phyloP scores from a whole-genome alignment of 2,329 filamentous ascomycete species.

The Metarhizium album region DNA sequence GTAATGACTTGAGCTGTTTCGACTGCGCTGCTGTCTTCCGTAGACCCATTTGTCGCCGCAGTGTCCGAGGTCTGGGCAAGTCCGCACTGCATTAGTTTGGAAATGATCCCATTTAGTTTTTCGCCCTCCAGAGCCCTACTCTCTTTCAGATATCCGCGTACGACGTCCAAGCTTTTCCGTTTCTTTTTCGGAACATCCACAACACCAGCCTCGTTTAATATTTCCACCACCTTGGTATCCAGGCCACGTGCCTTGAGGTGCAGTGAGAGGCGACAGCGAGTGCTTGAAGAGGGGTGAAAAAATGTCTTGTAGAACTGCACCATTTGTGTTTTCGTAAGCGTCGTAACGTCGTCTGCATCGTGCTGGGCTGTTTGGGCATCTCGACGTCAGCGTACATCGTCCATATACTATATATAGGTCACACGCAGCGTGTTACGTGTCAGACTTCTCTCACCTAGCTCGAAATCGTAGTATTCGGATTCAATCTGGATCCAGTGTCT shows the following conservation, averaged over 20 bases:
- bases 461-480: slow-evolving; percentile 82
- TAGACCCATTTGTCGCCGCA: slow-evolving; percentile 21
- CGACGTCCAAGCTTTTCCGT: slow-evolving; percentile 35
- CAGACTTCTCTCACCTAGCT: slow-evolving; percentile 51
- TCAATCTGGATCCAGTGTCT: slow-evolving; percentile 80
- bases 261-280: slow-evolving; percentile 72
- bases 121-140: slow-evolving; percentile 37
- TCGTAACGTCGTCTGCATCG: slow-evolving; percentile 65
- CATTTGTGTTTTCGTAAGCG: slow-evolving; percentile 69
- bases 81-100: slow-evolving; percentile 33
- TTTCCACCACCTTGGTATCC: slow-evolving; percentile 32
- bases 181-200: slow-evolving; percentile 29
- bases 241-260: slow-evolving; percentile 69
- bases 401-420: background rate
- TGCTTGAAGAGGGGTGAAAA: slow-evolving; percentile 62
- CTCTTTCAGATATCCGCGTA: slow-evolving; percentile 39
- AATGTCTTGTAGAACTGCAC: slow-evolving; percentile 65
- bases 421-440: background rate
- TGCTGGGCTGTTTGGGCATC: slow-evolving; percentile 43
- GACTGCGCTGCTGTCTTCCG: slow-evolving; percentile 31
- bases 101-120: slow-evolving; percentile 37
- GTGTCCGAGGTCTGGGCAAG: slow-evolving; percentile 23
- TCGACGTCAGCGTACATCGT: background rate
- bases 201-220: slow-evolving; percentile 26
- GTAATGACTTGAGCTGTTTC: slow-evolving; percentile 49